These are phyloP conservation scores for Juglanconis juglandina DNA, from an alignment of 2,329 filamentous ascomycete species.

Conservation along the genomic window DNA sequence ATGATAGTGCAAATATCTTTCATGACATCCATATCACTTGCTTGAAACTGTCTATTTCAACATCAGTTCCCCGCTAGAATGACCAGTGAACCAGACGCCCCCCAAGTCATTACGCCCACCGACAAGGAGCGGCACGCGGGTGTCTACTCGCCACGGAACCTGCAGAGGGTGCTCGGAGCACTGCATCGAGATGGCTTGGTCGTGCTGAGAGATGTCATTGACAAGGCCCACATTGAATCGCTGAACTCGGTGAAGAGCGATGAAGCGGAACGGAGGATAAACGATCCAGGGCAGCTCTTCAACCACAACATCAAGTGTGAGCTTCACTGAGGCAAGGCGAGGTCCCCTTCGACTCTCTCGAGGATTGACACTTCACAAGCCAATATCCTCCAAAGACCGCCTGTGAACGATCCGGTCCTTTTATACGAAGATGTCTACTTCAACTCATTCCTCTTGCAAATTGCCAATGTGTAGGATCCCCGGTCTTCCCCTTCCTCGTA, in stretches of 20 bases:
- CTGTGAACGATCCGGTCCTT: conserved; percentile 28
- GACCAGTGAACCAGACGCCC: neutral
- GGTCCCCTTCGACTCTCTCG: neutral
- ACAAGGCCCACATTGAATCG: conserved; percentile 19
- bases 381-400: conserved; percentile 37
- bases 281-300: conserved; percentile 18
- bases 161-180: conserved; percentile 20
- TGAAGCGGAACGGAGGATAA: conserved; percentile 20
- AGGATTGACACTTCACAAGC: conserved; percentile 20
- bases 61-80: neutral
- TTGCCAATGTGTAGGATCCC: conserved; percentile 32
- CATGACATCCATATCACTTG: too few species aligned
- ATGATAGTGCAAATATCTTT: too few species aligned
- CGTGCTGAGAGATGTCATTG: conserved; percentile 22
- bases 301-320: conserved; percentile 25
- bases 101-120: conserved; percentile 11
- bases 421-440: conserved; percentile 38
- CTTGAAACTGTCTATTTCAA: neutral
- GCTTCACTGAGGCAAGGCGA: neutral
- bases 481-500: neutral
- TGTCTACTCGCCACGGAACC: conserved; percentile 11
- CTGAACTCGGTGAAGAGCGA: conserved; percentile 20
- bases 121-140: conserved; percentile 10
- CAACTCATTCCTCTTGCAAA: conserved; percentile 37
- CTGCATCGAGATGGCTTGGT: conserved; percentile 25